Base-by-base conservation (phyloP, 2,329 filamentous ascomycete species). In the Nigrospora oryzae region DNA sequence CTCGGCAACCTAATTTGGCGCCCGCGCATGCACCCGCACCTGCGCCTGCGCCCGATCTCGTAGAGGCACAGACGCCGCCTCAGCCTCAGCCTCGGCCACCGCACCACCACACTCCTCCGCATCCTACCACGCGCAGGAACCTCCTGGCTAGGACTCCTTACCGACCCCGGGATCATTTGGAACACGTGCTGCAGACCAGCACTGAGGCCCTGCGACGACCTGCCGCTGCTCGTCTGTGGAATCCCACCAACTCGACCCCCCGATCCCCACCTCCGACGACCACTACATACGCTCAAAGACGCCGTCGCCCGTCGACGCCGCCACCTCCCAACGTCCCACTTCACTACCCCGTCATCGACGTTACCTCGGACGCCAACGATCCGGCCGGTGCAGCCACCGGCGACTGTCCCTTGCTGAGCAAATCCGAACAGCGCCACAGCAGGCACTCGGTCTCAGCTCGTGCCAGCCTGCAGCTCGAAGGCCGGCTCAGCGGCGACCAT, bases 201-300 rank as follows among this genome's bases (percentile, higher is more conserved):
- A 4, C 23, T 10, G 23, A 28, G 23, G 23, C 45, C 23, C 59
- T 65, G 40, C 65, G 62, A 43, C 68, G 65, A 30, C 63, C 69
- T 30, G 66, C 68, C 5, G 65, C 73, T 17, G 69, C 71, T 38
- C 73, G 75, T 33, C 73, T 80, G 51, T 80, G 77, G 77, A 80
- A 80, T 54, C 77, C 77, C 19, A 74, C 74, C 47, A 80, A 80
- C 56, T 80, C 75, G 23, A 79, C 76, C 3, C 75, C 75, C 38
- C 67, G 74, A 46, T 42, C 50, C 32, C 52, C 57, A 11, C 38
- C 44, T 38, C 30, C 43, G 17, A 10, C 50, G 53, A 38, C 46
- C 53, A 36, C 28, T 17, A 42, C 46, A 36, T 54, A 46, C 30
- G 49, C 48, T n/a, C 42, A 54, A 37, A 63, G 68, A 45, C 65